A percentile compares a stretch with the other conserved stretches of the same genome.
Evolutionary conservation across 2,329 filamentous ascomycete genomes (phyloP).

Genomic region (Penicillium hesseltinei): DNA sequence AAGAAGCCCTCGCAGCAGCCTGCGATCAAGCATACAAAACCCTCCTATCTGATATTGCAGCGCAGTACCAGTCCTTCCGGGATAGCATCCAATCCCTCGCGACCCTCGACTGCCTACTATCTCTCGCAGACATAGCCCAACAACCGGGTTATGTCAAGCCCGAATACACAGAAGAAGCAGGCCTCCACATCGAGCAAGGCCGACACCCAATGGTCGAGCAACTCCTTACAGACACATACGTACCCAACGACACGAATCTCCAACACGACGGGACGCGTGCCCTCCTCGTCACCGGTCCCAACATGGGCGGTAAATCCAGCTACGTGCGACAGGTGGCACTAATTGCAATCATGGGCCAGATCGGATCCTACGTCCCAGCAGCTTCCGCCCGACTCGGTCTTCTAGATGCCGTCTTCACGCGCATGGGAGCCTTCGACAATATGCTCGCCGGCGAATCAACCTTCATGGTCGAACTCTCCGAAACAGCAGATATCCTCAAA

Average conservation of each 20-base stretch:
- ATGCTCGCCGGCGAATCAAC: constrained; percentile 92
- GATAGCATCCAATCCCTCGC: constrained; percentile 85
- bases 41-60: constrained; percentile 70
- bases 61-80: constrained; percentile 84
- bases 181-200: constrained; percentile 69
- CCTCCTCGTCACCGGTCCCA: constrained; percentile 89
- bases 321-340: constrained; percentile 92
- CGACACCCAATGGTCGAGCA: constrained; percentile 97
- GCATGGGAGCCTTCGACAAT: constrained; percentile 95
- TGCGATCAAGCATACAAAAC: constrained; percentile 78
- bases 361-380: constrained; percentile 91
- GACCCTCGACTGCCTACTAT: constrained; percentile 84
- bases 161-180: constrained; percentile 61
- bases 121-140: constrained; percentile 76
- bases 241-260: constrained; percentile 81
- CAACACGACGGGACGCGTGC: constrained; percentile 65
- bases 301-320: constrained; percentile 99
- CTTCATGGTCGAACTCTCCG: constrained; percentile 96
- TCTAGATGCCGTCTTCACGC: constrained; percentile 87
- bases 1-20: constrained; percentile 85
- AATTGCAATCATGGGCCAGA: constrained; percentile 88
- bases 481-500: constrained; percentile 88
- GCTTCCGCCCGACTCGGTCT: constrained; percentile 71
- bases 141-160: constrained; percentile 88
- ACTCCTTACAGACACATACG: constrained; percentile 78